Conservation (phyloP, 441 rosid species). For the Syzygium malaccense region DNA sequence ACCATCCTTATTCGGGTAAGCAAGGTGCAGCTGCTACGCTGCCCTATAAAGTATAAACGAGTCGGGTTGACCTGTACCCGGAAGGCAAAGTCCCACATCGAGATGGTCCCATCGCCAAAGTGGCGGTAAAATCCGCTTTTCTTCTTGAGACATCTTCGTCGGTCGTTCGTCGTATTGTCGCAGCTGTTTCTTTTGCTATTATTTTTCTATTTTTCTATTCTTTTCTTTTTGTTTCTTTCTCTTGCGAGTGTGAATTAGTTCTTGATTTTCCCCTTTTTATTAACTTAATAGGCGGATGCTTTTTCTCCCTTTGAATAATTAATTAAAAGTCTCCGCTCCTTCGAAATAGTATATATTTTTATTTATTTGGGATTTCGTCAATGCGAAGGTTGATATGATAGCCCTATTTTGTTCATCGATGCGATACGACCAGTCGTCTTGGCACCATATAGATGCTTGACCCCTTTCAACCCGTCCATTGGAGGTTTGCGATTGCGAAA, state of each 20-base stretch:
- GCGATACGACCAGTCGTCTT: not conserved
- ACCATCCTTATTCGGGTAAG: not conserved
- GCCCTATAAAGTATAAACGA: not conserved
- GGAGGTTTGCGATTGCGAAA: not conserved
- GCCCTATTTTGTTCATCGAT: no score
- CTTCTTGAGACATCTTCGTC: not conserved
- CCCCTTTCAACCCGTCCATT: no score
- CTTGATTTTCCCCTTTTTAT: not conserved
- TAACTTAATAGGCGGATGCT: not conserved
- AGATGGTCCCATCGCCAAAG: not conserved
- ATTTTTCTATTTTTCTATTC: not conserved
- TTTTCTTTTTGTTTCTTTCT: not conserved
- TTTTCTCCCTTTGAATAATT: not conserved
- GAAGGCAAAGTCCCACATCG: not conserved
- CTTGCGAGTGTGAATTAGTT: not conserved
- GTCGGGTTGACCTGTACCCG: not conserved
- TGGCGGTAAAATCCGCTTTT: not conserved
- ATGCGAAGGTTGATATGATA: not conserved
- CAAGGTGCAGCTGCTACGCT: not conserved
- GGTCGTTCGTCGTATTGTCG: not conserved
- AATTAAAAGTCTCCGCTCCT: not conserved
- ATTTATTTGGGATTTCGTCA: not conserved
- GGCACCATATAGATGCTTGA: not conserved
- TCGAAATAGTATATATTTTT: not conserved
- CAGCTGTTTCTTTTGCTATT: not conserved